Conservation (phyloP, 2,329 filamentous ascomycete genomes). For the Rhynchosporium graminicola region DNA sequence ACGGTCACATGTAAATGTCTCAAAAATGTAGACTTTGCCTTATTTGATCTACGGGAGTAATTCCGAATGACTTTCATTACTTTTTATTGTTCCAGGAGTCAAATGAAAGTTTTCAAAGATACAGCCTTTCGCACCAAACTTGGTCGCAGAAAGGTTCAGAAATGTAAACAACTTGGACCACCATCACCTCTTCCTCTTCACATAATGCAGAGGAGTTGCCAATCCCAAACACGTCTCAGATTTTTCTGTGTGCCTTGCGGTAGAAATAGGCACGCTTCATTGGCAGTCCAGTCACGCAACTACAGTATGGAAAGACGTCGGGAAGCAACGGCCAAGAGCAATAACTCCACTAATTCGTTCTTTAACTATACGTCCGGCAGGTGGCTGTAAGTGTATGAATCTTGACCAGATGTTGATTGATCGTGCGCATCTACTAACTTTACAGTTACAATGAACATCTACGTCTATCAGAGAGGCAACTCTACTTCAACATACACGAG, state of each 20-base stretch:
- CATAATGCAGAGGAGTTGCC: slow-evolving; percentile 23
- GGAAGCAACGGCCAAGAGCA: slow-evolving; percentile 23
- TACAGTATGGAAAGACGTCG: slow-evolving; percentile 23
- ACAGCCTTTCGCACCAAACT: no score
- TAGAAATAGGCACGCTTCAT: slow-evolving; percentile 13
- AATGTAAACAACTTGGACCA: background rate
- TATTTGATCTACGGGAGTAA: no score
- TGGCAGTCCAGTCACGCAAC: slow-evolving; percentile 15
- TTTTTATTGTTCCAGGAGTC: no score
- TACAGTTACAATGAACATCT: slow-evolving; percentile 36
- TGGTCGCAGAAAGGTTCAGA: no score
- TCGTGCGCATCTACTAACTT: slow-evolving; percentile 18
- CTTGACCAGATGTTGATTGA: slow-evolving; percentile 19
- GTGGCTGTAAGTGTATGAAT: slow-evolving; percentile 34
- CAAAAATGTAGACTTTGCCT: no score
- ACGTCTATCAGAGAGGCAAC: slow-evolving; percentile 35
- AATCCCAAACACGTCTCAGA: slow-evolving; percentile 17
- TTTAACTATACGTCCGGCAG: slow-evolving; percentile 37
- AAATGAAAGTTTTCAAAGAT: no score
- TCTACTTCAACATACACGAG: slow-evolving; percentile 34
- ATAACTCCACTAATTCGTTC: slow-evolving; percentile 30
- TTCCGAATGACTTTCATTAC: no score
- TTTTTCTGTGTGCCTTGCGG: slow-evolving; percentile 16
- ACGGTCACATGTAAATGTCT: no score
- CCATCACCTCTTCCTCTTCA: background rate